Evolutionary conservation across 768 basidiomycete species (phyloP).

Genomic region (Pleurotus ostreatus): DNA sequence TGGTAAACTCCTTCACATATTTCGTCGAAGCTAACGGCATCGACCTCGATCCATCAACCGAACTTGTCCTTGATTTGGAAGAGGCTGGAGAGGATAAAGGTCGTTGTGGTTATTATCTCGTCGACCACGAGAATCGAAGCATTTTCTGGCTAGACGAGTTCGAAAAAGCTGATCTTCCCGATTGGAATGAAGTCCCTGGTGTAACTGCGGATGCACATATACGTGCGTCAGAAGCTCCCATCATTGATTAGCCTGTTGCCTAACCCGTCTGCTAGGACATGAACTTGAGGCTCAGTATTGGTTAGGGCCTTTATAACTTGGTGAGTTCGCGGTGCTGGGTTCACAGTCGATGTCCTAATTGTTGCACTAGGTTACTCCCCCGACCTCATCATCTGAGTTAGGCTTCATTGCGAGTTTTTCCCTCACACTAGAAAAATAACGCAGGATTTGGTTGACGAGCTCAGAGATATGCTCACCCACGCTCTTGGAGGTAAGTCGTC

Average conservation of each 20-base stretch:
- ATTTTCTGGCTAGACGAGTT: slow-evolving; percentile 42
- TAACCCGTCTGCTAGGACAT: slow-evolving; percentile 18
- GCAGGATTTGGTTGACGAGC: slow-evolving; percentile 13
- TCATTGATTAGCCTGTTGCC: neutral
- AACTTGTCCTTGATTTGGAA: slow-evolving; percentile 36
- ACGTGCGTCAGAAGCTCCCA: slow-evolving; percentile 17
- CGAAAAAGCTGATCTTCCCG: slow-evolving; percentile 13
- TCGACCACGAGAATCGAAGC: slow-evolving; percentile 26
- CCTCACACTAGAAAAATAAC: slow-evolving; percentile 20
- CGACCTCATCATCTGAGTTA: slow-evolving; percentile 10
- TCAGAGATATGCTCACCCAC: slow-evolving; percentile 20
- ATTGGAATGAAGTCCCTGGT: slow-evolving; percentile 1
- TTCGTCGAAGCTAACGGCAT: slow-evolving; percentile 13
- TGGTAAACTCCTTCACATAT: slow-evolving; percentile 7
- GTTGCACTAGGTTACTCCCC: neutral
- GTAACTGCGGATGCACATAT: slow-evolving; percentile 20
- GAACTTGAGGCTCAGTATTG: slow-evolving; percentile 33
- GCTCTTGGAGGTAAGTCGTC: slow-evolving; percentile 7
- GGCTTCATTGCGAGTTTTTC: slow-evolving; percentile 33
- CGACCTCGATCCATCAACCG: slow-evolving; percentile 18
- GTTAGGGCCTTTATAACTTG: slow-evolving; percentile 13
- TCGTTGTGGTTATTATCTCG: slow-evolving; percentile 43
- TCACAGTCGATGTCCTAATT: neutral
- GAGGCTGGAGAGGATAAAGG: slow-evolving; percentile 13
- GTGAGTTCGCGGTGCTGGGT: neutral